Evolutionary conservation across 108 stramenopile species (phyloP), one percentile per base, ranked within the genome.

Genomic region (Nannochloropsis salina): DNA sequence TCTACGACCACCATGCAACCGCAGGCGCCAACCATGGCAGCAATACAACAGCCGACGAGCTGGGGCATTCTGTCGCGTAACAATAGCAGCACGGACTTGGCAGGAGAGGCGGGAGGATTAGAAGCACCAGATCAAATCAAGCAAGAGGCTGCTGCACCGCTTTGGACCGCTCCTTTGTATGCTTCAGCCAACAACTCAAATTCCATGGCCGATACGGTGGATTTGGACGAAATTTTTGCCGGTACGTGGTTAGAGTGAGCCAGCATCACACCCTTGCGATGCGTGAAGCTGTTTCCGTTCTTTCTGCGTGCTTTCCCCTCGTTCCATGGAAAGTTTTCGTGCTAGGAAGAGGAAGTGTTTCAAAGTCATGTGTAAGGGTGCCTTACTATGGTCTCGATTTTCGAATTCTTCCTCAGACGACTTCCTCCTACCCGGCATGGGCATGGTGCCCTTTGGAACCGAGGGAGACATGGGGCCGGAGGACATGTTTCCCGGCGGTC

Each of bases 171-270:
- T 2, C 61, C 61, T 74, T n/a, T 74, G 20, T 74, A 74, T n/a
- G 61, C 61, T n/a, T 74, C 61, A n/a, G 61, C 61, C 61, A 74
- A 74, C 8, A n/a, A n/a, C 2, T n/a, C 15, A 1, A 74, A 74
- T 74, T 3, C 4, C n/a, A n/a, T 74, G 6, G 4, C 61, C 4
- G 61, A 74, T n/a, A 74, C 8, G 61, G 61, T 74, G 20, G 61
- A 74, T n/a, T n/a, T 74, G 20, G n/a, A 74, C n/a, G 61, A 74
- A n/a, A 74, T 74, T n/a, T 74, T 74, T n/a, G 61, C 61, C 61
- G 61, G 61, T 74, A 74, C 61, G 61, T 74, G n/a, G 20, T 4
- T 15, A 74, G 61, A 6, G 61, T 74, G 61, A n/a, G 61, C 15
- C 8, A 8, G 3, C 61, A 31, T 31, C 31, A 31, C 31, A 31